These are phyloP conservation scores for Aspergillus bombycis DNA, from an alignment of 2,329 filamentous ascomycete species.

Conservation along the genomic window DNA sequence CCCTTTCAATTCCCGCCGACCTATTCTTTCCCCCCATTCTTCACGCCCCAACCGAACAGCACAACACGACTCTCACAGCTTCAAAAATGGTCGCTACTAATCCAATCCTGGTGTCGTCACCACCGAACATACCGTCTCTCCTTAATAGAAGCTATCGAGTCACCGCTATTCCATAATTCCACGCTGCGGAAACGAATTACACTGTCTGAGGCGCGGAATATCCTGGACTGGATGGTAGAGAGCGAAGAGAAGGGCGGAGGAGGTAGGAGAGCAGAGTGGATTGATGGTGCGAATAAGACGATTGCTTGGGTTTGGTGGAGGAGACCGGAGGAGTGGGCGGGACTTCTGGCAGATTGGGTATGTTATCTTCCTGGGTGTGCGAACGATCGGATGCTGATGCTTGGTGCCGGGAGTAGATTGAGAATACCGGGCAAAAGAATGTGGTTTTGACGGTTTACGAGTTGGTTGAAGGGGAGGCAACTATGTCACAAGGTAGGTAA, in stretches of 20 bases:
- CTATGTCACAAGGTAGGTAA: slow-evolving; percentile 64
- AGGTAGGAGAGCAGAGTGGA: slow-evolving; percentile 62
- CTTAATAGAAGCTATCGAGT: slow-evolving; percentile 63
- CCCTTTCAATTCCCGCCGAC: slow-evolving; percentile 45
- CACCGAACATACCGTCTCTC: slow-evolving; percentile 76
- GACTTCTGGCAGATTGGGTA: slow-evolving; percentile 72
- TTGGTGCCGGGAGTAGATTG: slow-evolving; percentile 50
- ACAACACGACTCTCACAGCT: slow-evolving; percentile 57
- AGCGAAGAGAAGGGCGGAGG: slow-evolving; percentile 48
- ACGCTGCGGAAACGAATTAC: slow-evolving; percentile 49
- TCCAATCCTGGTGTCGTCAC: slow-evolving; percentile 81
- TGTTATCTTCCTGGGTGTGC: slow-evolving; percentile 7
- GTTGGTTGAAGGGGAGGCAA: slow-evolving; percentile 82
- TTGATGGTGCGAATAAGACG: slow-evolving; percentile 54
- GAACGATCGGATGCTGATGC: slow-evolving; percentile 3
- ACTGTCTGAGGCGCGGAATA: slow-evolving; percentile 55
- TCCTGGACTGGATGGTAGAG: slow-evolving; percentile 60
- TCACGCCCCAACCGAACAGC: slow-evolving; percentile 51
- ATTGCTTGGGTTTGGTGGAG: slow-evolving; percentile 81
- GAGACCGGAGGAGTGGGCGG: slow-evolving; percentile 88
- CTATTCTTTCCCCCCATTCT: slow-evolving; percentile 58
- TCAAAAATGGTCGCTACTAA: slow-evolving; percentile 80
- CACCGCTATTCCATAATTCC: slow-evolving; percentile 60
- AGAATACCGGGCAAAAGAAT: slow-evolving; percentile 85
- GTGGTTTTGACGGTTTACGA: slow-evolving; percentile 92